Evolutionary conservation across 768 basidiomycete genomes (phyloP).

Genomic region (Suillus discolor): DNA sequence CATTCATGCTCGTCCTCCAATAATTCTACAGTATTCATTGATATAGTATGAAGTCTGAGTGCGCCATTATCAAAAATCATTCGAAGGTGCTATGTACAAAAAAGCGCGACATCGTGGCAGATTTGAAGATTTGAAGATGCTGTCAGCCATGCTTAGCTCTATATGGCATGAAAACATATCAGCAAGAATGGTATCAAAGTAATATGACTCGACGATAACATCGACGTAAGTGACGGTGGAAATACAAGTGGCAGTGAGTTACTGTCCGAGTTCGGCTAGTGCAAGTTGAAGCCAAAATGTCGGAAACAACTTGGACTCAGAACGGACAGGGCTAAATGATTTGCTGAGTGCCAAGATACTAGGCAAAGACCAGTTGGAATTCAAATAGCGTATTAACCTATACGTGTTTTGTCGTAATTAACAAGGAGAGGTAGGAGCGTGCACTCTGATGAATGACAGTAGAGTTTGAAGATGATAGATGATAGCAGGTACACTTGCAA

Average conservation of each 20-base stretch:
- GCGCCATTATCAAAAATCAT: too few species aligned
- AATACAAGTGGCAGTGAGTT: too few species aligned
- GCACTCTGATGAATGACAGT: conserved; percentile 5
- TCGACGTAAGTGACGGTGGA: too few species aligned
- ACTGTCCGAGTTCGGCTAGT: conserved; percentile 51
- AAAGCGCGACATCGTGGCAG: too few species aligned
- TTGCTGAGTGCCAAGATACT: background rate
- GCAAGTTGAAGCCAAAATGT: background rate
- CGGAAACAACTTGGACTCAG: background rate
- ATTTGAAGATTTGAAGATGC: too few species aligned
- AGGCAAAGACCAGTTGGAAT: background rate
- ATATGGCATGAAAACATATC: too few species aligned
- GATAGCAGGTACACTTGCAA: conserved; percentile 6
- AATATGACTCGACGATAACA: too few species aligned
- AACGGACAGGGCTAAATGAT: background rate
- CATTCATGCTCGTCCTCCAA: conserved; percentile 20
- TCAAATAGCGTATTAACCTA: conserved; percentile 6
- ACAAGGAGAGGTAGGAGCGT: background rate
- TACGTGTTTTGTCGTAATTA: conserved; percentile 7
- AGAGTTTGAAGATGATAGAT: conserved; percentile 4
- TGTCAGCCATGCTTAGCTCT: too few species aligned
- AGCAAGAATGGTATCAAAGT: too few species aligned
- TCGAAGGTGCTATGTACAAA: too few species aligned
- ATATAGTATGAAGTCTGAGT: too few species aligned
- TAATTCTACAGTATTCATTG: too few species aligned